Evolutionary conservation across 768 basidiomycete genomes (phyloP).

Genomic region (Pleurotus sapidus): DNA sequence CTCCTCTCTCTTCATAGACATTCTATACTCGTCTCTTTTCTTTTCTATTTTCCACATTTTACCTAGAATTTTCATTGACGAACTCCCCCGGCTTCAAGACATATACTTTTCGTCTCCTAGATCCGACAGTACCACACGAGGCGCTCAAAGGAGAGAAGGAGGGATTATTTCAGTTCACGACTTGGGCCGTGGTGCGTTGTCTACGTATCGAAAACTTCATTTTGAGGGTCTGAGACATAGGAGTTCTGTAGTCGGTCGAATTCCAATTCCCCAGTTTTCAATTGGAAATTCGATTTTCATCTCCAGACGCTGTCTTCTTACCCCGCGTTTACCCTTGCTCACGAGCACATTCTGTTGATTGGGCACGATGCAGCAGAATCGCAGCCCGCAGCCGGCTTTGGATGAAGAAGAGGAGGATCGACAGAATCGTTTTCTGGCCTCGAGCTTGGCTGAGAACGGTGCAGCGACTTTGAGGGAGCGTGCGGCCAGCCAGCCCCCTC

Average conservation of each 20-base stretch:
- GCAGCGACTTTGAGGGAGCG: constrained; percentile 53
- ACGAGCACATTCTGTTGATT: neutral
- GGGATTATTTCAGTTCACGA: neutral
- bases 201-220: neutral
- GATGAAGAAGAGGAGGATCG: constrained; percentile 52
- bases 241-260: neutral
- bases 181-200: neutral
- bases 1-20: constrained; percentile 15
- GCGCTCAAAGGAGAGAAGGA: neutral
- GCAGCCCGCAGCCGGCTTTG: constrained; percentile 12
- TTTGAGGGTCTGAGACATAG: constrained; percentile 6
- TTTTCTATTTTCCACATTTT: constrained; percentile 10
- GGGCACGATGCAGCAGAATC: constrained; percentile 26
- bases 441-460: constrained; percentile 37
- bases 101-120: neutral
- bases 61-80: constrained; percentile 14
- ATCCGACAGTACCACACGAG: neutral
- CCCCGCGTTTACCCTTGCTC: constrained; percentile 17
- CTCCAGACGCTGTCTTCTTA: constrained; percentile 4
- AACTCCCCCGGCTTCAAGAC: neutral
- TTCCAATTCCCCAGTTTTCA: neutral
- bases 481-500: constrained; percentile 70
- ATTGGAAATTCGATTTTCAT: constrained; percentile 9
- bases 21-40: constrained; percentile 10
- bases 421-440: constrained; percentile 53